Base-by-base conservation (phyloP, 2,329 filamentous ascomycete genomes). In the Beauveria varroae region DNA sequence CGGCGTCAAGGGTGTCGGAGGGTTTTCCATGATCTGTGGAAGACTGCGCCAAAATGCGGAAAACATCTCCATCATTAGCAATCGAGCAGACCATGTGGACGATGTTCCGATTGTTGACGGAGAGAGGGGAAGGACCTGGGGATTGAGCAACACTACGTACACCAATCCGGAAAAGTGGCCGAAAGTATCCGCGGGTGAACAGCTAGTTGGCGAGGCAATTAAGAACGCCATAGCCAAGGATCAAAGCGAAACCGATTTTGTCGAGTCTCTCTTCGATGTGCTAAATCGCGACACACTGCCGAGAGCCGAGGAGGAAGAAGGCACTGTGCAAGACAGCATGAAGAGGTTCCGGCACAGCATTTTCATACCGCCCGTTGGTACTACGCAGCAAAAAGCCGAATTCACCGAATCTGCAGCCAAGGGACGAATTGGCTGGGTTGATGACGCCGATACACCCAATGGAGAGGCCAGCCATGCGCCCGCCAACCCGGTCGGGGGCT, bases 11-110 rank as follows among this genome's bases (percentile, higher is more conserved):
- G 84, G 83, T 55, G 83, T 88, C 18, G 86, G 86, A 7, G 86
- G 86, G 0, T 88, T 88, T 69, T 86, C 83, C 26, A 79, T 89
- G 68, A 76, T 87, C n/a, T 87, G 85, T 64, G 84, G 83, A 9
- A 86, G 85, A 67, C 74, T 89, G 66, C 71, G 75, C 54, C 73
- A 71, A 52, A 77, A 75, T 9, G 68, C 80, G 24, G 75, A 82
- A 63, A 80, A 80, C 0, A 73, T 88, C 12, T 85, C 83, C 8
- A 82, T 88, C 57, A 77, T 88, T 55, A 86, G 83, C 53, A 88
- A 88, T 68, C 79, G 85, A 34, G 80, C 78, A 44, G 81, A 78
- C 46, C 72, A 78, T 46, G 72, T 78, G 2, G 75, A 78, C 4
- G 77, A 83, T 30, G 84, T 88, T 1, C 84, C 85, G 12, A 81